Conservation (phyloP, 1,284 basidiomycete genomes). For the Puccinia coronata region DNA sequence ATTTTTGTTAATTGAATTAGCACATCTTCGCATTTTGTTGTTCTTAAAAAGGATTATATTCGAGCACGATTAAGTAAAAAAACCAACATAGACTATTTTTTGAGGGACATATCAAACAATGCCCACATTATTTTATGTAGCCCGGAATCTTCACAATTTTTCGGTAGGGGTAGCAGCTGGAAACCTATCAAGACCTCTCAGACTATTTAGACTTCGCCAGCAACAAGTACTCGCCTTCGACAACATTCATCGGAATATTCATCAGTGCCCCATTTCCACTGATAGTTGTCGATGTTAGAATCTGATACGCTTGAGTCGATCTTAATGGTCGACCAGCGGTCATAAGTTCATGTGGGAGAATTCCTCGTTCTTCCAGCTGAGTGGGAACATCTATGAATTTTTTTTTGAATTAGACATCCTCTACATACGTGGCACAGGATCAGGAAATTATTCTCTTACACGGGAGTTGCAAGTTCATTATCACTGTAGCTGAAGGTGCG, state of each 20-base stretch:
- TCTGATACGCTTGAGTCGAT: conserved; percentile 9
- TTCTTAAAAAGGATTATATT: too few species aligned
- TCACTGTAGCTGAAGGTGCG: background rate
- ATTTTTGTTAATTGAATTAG: too few species aligned
- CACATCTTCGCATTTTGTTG: too few species aligned
- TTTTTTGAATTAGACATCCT: background rate
- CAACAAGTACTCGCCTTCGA: conserved; percentile 29
- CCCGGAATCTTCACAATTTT: too few species aligned
- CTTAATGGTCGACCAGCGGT: conserved; percentile 17
- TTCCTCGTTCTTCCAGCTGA: conserved; percentile 14
- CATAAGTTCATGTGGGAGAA: background rate
- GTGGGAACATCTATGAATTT: conserved; percentile 20
- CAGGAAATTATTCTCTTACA: conserved; percentile 8
- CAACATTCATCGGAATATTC: conserved; percentile 30
- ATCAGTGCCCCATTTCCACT: conserved; percentile 30
- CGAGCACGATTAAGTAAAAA: too few species aligned
- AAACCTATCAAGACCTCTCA: background rate
- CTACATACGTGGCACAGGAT: background rate
- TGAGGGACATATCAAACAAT: too few species aligned
- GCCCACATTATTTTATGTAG: too few species aligned
- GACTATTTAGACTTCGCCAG: conserved; percentile 1
- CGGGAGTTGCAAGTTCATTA: conserved; percentile 30
- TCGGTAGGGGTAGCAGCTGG: background rate
- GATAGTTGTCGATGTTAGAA: conserved; percentile 18
- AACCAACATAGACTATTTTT: too few species aligned